Base-by-base conservation (phyloP, 768 basidiomycete species). In the Amanita pseudoporphyria region DNA sequence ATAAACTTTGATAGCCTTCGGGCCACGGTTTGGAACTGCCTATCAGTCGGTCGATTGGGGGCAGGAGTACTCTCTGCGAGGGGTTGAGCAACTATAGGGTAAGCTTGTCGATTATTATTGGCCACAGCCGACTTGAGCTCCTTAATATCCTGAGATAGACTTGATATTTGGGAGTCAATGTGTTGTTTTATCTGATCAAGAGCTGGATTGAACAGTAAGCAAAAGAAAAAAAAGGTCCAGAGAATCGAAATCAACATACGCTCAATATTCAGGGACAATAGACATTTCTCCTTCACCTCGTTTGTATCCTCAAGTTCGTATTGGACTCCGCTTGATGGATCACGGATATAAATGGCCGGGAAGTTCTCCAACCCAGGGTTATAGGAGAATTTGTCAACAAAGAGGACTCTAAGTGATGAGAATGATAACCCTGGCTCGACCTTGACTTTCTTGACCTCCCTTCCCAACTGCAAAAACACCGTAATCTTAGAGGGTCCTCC, bases 171-270 rank as follows among this genome's bases (percentile, higher is more conserved):
- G 2, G 80, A 60, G 60, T 99, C 95, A 56, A 99, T 94, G 62
- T 99, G 95, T 60, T 97, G 92, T 63, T 95, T 97, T 64, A 99
- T 95, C 63, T 98, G 95, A 66, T 99, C 94, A 48, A 98, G 82
- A 19, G 92, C 95, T 99, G 58, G 16, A 51, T 39, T 54, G 39
- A 19, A 24, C 13, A 35, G 45, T 53, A 43, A 52, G 49, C 22
- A 19, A 19, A 28, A n/a, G 21, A 21, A 14, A 45, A 13, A 37
- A 31, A 18, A 40, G 19, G 2, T 28, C 3, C 26, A 28, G 6
- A 37, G 7, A 38, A 21, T 14, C 33, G 13, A 16, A 38, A 38
- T n/a, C 28, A 9, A 81, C 94, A 67, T 66, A 97, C 95, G 89
- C 76, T 98, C 95, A 52, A 99, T 93, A 57, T 97, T 96, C 42